Evolutionary conservation across 805 yeast genomes (phyloP).

Genomic region (Zygotorulaspora danielsina): DNA sequence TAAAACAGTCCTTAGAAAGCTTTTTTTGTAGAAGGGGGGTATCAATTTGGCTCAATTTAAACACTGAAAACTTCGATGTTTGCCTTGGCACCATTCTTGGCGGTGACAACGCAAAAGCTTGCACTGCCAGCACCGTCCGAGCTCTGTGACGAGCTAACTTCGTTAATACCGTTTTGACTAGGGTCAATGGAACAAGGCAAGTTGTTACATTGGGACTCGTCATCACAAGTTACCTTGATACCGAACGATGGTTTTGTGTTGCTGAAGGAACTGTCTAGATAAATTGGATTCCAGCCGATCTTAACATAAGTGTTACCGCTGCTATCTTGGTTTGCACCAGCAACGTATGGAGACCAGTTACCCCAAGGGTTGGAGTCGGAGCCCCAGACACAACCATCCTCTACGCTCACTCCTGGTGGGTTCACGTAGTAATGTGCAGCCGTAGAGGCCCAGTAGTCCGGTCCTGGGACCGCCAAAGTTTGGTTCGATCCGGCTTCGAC

Average conservation of each 20-base stretch:
- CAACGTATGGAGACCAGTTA: constrained; percentile 92
- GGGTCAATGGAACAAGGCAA: constrained; percentile 82
- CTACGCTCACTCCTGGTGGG: constrained; percentile 72
- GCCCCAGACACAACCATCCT: constrained; percentile 86
- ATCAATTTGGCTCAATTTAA: constrained; percentile 1
- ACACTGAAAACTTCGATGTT: constrained; percentile 61
- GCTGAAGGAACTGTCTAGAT: constrained; percentile 57
- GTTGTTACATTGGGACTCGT: constrained; percentile 66
- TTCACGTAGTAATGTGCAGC: constrained; percentile 85
- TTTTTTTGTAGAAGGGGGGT: not conserved
- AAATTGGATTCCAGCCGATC: constrained; percentile 88
- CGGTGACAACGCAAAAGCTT: constrained; percentile 81
- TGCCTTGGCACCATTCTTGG: constrained; percentile 57
- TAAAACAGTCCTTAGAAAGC: too few species aligned
- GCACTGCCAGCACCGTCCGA: constrained; percentile 61
- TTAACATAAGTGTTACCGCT: constrained; percentile 70
- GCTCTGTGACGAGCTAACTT: constrained; percentile 41
- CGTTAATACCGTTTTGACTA: constrained; percentile 53
- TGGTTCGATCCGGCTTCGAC: constrained; percentile 47
- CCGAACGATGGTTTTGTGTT: constrained; percentile 62
- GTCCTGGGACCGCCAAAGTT: constrained; percentile 76
- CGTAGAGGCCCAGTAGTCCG: constrained; percentile 79
- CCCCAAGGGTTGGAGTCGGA: constrained; percentile 62
- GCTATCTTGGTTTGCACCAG: constrained; percentile 80
- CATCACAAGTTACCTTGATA: constrained; percentile 67